Conservation (phyloP, 176 grass and related monocot genomes). For the Poa annua region DNA sequence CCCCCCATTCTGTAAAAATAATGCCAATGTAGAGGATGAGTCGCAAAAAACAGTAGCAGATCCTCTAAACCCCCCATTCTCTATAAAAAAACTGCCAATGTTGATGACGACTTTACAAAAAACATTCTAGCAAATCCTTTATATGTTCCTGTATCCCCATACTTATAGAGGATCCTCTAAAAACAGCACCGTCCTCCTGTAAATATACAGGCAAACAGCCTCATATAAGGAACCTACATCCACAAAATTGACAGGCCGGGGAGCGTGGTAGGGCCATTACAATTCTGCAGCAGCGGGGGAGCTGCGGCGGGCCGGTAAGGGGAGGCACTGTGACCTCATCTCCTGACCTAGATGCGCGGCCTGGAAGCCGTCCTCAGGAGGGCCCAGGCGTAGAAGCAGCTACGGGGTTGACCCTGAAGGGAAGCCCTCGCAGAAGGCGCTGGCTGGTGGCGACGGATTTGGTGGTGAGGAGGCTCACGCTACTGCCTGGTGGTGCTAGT, state of each 20-base stretch:
- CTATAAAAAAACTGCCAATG: neutral
- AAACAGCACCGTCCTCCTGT: neutral
- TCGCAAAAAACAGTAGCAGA: neutral
- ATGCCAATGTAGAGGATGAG: neutral
- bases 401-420: neutral
- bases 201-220: neutral
- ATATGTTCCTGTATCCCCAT: neutral
- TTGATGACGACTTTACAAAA: neutral
- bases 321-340: neutral
- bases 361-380: neutral
- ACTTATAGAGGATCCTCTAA: neutral
- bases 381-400: neutral
- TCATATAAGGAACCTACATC: neutral
- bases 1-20: neutral
- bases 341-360: neutral
- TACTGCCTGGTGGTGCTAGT: neutral
- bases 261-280: neutral
- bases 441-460: neutral
- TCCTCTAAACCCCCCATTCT: neutral
- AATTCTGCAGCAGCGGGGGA: neutral
- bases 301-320: neutral
- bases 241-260: neutral
- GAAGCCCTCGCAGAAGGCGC: neutral
- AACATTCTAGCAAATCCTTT: neutral
- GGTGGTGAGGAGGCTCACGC: neutral